Conservation (phyloP, 2,329 filamentous ascomycete species). For the Colletotrichum sp. region DNA sequence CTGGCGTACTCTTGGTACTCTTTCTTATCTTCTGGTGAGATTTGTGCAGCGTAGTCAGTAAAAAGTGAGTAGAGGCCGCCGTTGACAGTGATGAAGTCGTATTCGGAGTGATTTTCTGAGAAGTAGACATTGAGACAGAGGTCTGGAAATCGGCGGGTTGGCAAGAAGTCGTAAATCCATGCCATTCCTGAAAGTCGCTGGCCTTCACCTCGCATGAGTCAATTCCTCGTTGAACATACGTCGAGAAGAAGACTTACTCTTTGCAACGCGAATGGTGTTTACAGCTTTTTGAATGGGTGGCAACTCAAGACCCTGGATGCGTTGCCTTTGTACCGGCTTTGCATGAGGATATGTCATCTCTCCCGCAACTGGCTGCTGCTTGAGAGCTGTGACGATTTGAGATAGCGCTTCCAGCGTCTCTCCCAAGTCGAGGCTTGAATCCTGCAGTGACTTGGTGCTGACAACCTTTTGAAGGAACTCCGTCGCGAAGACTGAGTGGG, state of each 20-base stretch:
- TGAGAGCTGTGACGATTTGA: conserved; percentile 32
- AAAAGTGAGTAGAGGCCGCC: conserved; percentile 27
- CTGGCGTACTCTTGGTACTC: conserved; percentile 28
- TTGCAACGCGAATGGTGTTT: background rate
- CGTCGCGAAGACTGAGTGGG: conserved; percentile 51
- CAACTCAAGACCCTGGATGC: conserved; percentile 9
- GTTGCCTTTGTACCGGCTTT: background rate
- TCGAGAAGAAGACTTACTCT: background rate
- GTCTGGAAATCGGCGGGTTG: conserved; percentile 33
- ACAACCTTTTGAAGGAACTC: conserved; percentile 47
- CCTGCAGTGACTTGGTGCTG: conserved; percentile 26
- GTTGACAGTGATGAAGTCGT: conserved; percentile 37
- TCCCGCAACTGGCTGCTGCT: conserved; percentile 26
- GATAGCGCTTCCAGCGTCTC: conserved; percentile 39
- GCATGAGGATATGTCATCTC: conserved; percentile 32
- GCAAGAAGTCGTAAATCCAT: conserved; percentile 35
- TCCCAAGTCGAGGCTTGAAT: conserved; percentile 33
- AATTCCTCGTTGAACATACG: background rate
- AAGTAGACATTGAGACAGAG: conserved; percentile 38
- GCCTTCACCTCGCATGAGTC: background rate
- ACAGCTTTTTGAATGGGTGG: conserved; percentile 22
- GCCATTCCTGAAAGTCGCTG: conserved; percentile 13
- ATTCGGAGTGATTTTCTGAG: conserved; percentile 33
- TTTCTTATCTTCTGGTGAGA: conserved; percentile 22
- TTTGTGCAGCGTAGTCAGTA: conserved; percentile 12